Evolutionary conservation across 2,329 filamentous ascomycete genomes (phyloP).

Genomic region (Simplicillium sp.): DNA sequence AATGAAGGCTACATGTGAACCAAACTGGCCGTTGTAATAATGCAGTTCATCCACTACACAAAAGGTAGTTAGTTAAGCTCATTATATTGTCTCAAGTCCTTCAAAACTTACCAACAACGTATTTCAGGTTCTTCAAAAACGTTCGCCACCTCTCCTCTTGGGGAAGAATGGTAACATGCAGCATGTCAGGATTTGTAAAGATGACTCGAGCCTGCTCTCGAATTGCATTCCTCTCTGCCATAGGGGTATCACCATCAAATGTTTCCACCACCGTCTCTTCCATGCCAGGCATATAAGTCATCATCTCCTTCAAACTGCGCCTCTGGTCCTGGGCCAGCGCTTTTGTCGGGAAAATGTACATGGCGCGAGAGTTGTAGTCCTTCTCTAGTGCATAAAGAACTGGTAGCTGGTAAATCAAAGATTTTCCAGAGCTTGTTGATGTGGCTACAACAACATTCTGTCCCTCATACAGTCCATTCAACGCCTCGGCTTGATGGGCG

Average conservation of each 20-base stretch:
- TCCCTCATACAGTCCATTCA: slow-evolving; percentile 77
- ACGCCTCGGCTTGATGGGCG: slow-evolving; percentile 85
- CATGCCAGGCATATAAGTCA: slow-evolving; percentile 70
- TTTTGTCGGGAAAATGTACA: slow-evolving; percentile 98
- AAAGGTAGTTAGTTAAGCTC: slow-evolving; percentile 5
- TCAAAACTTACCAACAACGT: slow-evolving; percentile 58
- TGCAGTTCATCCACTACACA: slow-evolving; percentile 70
- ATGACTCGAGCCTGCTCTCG: slow-evolving; percentile 86
- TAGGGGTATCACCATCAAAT: slow-evolving; percentile 90
- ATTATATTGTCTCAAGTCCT: neutral
- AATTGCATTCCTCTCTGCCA: slow-evolving; percentile 67
- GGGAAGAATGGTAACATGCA: slow-evolving; percentile 87
- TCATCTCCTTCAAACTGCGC: slow-evolving; percentile 75
- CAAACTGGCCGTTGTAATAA: slow-evolving; percentile 92
- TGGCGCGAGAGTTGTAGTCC: slow-evolving; percentile 67
- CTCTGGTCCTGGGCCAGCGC: slow-evolving; percentile 91
- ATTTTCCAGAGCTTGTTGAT: slow-evolving; percentile 94
- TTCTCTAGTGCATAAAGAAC: slow-evolving; percentile 79
- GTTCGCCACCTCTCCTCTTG: slow-evolving; percentile 84
- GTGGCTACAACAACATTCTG: slow-evolving; percentile 87
- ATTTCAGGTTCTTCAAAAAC: slow-evolving; percentile 82
- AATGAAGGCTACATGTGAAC: slow-evolving; percentile 87
- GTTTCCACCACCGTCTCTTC: slow-evolving; percentile 77
- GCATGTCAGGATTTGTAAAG: slow-evolving; percentile 97
- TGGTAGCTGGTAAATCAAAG: slow-evolving; percentile 93